A percentile compares a stretch with the other conserved stretches of the same genome.
Evolutionary conservation across 75 land plant species (phyloP).

Genomic region (Ceratopteris richardii): DNA sequence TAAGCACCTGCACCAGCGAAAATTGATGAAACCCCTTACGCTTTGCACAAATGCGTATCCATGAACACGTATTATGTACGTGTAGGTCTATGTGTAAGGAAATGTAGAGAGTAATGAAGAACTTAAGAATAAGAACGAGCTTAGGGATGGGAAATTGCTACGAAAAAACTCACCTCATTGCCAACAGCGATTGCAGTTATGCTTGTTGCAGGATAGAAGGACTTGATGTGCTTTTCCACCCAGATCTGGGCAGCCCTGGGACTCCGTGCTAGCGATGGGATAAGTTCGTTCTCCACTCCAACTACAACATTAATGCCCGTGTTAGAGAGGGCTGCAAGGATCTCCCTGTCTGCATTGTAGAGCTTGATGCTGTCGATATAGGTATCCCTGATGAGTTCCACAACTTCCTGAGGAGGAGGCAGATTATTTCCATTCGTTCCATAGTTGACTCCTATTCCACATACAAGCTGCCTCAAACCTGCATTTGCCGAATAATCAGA

Average conservation of each 20-base stretch:
- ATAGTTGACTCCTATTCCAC: slow-evolving; percentile 33
- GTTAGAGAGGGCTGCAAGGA: slow-evolving; percentile 29
- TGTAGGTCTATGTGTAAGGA: too few relatives aligned
- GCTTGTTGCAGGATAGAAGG: slow-evolving; percentile 19
- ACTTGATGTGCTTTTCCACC: slow-evolving; percentile 20
- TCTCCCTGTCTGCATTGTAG: slow-evolving; percentile 23
- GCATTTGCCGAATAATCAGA: background rate
- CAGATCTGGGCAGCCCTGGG: slow-evolving; percentile 16
- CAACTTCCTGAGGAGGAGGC: slow-evolving; percentile 23
- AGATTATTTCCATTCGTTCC: slow-evolving; percentile 31
- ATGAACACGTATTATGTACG: background rate
- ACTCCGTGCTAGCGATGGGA: slow-evolving; percentile 14
- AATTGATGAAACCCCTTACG: too few relatives aligned
- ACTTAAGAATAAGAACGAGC: too few relatives aligned
- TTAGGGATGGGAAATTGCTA: too few relatives aligned
- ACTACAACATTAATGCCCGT: slow-evolving; percentile 25
- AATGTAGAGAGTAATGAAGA: too few relatives aligned
- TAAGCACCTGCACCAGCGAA: slow-evolving; percentile 25
- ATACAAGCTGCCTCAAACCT: background rate
- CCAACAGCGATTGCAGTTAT: slow-evolving; percentile 21
- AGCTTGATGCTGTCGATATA: slow-evolving; percentile 25
- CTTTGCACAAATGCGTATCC: background rate
- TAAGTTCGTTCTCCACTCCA: slow-evolving; percentile 25
- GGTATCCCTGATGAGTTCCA: slow-evolving; percentile 22
- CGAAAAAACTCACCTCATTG: slow-evolving; percentile 29